Conservation (phyloP, 2,329 filamentous ascomycete genomes). For the Didymella pinodella region DNA sequence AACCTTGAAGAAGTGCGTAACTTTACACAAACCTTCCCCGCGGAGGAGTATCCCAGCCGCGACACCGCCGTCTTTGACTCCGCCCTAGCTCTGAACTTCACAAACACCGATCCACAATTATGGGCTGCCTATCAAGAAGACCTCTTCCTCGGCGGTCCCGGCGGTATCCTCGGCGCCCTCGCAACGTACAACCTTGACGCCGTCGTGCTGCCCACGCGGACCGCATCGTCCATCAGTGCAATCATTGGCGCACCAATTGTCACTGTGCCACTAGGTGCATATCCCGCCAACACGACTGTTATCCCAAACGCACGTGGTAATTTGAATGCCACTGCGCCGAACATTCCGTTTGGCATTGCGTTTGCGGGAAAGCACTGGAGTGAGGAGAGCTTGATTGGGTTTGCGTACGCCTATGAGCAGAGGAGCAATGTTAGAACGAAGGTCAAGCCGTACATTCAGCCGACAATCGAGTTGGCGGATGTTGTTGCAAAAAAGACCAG, state of each 20-base stretch:
- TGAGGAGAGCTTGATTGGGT: conserved; percentile 68
- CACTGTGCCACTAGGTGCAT: conserved; percentile 69
- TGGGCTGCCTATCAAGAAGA: conserved; percentile 64
- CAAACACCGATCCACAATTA: conserved; percentile 65
- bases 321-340: conserved; percentile 63
- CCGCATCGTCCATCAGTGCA: conserved; percentile 60
- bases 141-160: conserved; percentile 63
- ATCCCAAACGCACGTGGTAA: conserved; percentile 57
- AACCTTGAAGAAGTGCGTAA: conserved; percentile 60
- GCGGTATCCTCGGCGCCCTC: conserved; percentile 69
- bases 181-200: conserved; percentile 66
- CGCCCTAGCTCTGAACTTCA: conserved; percentile 60
- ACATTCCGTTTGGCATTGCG: conserved; percentile 67
- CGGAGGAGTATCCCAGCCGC: conserved; percentile 68
- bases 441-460: conserved; percentile 59
- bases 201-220: conserved; percentile 65
- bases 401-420: conserved; percentile 75
- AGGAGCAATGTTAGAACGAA: conserved; percentile 59
- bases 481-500: conserved; percentile 41
- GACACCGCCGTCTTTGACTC: conserved; percentile 66
- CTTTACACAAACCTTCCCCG: conserved; percentile 63
- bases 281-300: conserved; percentile 59
- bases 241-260: conserved; percentile 68
- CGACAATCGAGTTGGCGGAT: conserved; percentile 58
- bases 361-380: conserved; percentile 69